Evolutionary conservation across 305 asterid species (phyloP), one percentile per base, ranked within the genome.

Genomic region (Plantago lanceolata): DNA sequence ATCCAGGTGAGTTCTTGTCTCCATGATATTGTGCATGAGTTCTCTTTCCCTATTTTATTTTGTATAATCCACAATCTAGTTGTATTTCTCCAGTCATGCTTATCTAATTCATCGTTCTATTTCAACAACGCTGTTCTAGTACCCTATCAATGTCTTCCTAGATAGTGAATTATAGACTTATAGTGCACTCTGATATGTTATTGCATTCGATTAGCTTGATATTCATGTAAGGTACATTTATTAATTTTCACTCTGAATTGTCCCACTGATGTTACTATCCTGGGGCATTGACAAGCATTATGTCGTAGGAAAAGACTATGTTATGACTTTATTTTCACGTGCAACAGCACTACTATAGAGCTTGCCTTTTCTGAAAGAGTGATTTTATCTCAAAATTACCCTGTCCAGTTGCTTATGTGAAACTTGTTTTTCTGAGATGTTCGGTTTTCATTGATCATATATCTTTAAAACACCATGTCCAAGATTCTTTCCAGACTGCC

Each of bases 1-100:
- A 49, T 59, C 62, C 71, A 81, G 8, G 99, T 90, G 84, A 90
- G 99, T 87, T 52, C 59, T 48, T 5, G 60, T 61, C 73, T 59
- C 69, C 31, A 47, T 9, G 35, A 20, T 43, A 21, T 33, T 45
- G 55, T 59, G 62, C 60, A 44, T 18, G 20, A 21, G 18, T 26
- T 19, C 44, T 17, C 72, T 68, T 21, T 13, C 47, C 45, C 44
- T 40, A 44, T 19, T 57, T 51, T 54, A 37, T 63, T 21, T 48
- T 20, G 18, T 64, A 19, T 45, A 26, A 47, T 35, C 44, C 61
- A 59, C 40, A 24, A 52, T n/a, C 31, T 44, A 43, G 62, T 33
- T 48, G 35, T 24, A 33, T 11, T 65, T 59, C 59, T 65, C 37
- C 48, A 35, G 54, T 47, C 35, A 45, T 60, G 56, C 59, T 24